Evolutionary conservation across 768 basidiomycete species (phyloP).

Genomic region (Trametes cingulata): DNA sequence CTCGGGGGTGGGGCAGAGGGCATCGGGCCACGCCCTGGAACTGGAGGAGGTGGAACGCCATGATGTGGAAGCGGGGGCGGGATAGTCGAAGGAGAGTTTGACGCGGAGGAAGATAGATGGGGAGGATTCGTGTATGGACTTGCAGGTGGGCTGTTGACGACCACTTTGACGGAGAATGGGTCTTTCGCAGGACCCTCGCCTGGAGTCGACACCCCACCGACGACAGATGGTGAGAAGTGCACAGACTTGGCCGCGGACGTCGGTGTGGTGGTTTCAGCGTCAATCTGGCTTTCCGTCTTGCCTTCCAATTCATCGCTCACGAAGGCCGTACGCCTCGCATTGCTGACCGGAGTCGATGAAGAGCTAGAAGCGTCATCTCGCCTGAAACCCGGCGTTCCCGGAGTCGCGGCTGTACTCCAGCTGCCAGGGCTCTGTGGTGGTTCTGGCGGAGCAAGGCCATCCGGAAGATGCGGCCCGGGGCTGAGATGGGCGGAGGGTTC

Average conservation of each 20-base stretch:
- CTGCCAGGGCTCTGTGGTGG: constrained; percentile 49
- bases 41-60: constrained; percentile 6
- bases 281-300: constrained; percentile 33
- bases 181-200: constrained; percentile 1
- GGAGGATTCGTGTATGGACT: constrained; percentile 25
- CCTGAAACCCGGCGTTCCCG: constrained; percentile 46
- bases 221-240: constrained; percentile 50
- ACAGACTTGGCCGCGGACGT: constrained; percentile 36
- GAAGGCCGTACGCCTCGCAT: constrained; percentile 33
- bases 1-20: constrained; percentile 18
- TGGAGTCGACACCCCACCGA: constrained; percentile 33
- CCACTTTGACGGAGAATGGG: constrained; percentile 8
- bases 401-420: constrained; percentile 80
- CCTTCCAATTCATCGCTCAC: constrained; percentile 49
- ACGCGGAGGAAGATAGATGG: constrained; percentile 29
- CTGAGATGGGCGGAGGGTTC: constrained; percentile 8
- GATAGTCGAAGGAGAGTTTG: constrained; percentile 20
- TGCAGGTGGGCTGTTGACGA: constrained; percentile 5
- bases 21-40: constrained; percentile 1
- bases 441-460: constrained; percentile 18
- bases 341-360: constrained; percentile 8
- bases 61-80: constrained; percentile 21
- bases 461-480: constrained; percentile 29
- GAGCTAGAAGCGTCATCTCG: constrained; percentile 20
- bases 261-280: constrained; percentile 6